Evolutionary conservation across 73 alveolate genomes (phyloP).

Genomic region (Paramecium primaurelia): DNA sequence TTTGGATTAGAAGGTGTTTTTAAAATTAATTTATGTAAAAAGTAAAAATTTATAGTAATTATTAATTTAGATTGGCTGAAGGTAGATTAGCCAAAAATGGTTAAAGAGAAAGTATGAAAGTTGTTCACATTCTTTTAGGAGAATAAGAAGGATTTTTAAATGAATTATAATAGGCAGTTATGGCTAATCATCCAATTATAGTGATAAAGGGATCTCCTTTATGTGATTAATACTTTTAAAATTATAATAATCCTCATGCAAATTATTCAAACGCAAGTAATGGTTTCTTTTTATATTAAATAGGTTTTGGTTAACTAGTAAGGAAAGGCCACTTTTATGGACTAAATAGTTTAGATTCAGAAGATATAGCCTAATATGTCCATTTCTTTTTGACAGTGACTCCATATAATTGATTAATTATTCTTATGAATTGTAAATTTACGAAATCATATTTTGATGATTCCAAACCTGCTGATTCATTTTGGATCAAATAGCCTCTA

Average conservation of each 20-base stretch:
- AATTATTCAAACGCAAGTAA: constrained; percentile 20
- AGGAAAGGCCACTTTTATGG: constrained; percentile 57
- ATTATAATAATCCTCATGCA: constrained; percentile 4
- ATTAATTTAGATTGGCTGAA: constrained; percentile 50
- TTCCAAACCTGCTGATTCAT: background rate
- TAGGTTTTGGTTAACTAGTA: constrained; percentile 44
- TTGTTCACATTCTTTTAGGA: constrained; percentile 4
- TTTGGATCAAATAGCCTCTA: background rate
- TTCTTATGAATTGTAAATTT: background rate
- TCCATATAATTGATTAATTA: constrained; percentile 45
- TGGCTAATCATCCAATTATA: constrained; percentile 42
- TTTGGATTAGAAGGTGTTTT: constrained; percentile 43
- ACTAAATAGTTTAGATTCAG: constrained; percentile 57
- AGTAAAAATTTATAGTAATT: background rate
- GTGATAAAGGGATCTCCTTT: constrained; percentile 52
- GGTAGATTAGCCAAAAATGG: constrained; percentile 46
- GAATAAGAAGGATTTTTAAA: constrained; percentile 23
- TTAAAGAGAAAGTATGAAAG: background rate
- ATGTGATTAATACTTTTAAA: constrained; percentile 33
- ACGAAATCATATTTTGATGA: background rate
- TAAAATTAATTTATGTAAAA: constrained; percentile 30
- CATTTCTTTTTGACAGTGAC: constrained; percentile 62
- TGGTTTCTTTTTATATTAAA: background rate
- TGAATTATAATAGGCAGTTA: constrained; percentile 55
- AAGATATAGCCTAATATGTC: constrained; percentile 56